Evolutionary conservation across 2,329 filamentous ascomycete genomes (phyloP), one percentile per base, ranked within the genome.

Genomic region (Clarireedia paspali): DNA sequence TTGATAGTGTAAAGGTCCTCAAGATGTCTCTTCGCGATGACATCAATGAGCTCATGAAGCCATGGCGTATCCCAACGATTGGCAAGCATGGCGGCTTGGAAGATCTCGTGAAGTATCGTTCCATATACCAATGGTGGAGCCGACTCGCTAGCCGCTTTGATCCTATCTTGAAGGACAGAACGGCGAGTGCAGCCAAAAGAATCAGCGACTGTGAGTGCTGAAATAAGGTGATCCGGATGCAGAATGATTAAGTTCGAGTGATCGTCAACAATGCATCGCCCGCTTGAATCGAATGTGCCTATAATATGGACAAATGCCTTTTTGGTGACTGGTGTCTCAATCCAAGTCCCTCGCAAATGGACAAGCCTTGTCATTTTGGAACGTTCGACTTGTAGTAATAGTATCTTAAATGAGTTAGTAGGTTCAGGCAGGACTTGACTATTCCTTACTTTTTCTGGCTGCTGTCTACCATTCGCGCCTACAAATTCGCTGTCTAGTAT

Each of bases 221-320:
- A 97, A 53, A 99, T 87, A 36, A 99, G 80, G 72, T 97, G 91
- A 67, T 99, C 94, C 0, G 94, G 94, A 67, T 99, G 91, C 14
- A 99, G 74, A 56, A 99, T 91, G 50, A 99, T 75, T 70, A 97
- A 87, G 64, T 91, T 90, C 50, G 86, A 79, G 2, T 80, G 77
- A 69, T 97, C 90, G 67, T 95, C 88, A 60, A 97, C 79, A 47
- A 95, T 74, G 68, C 91, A 95, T 68, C 85, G 83, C 1, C 89
- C 88, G 15, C 74, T 77, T 0, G 72, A 63, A 57, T 86, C 80
- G 64, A 95, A 96, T 3, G 81, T 73, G 30, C 91, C 91, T 60
- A 95, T 89, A 57, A 99, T 77, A 69, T 99, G 91, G 42, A 97
- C 85, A 67, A 88, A 92, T 0, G 88, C 84, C 34, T 87, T 85